Evolutionary conservation across 1,284 basidiomycete genomes (phyloP).

Genomic region (Cutaneotrichosporon cavernicola): DNA sequence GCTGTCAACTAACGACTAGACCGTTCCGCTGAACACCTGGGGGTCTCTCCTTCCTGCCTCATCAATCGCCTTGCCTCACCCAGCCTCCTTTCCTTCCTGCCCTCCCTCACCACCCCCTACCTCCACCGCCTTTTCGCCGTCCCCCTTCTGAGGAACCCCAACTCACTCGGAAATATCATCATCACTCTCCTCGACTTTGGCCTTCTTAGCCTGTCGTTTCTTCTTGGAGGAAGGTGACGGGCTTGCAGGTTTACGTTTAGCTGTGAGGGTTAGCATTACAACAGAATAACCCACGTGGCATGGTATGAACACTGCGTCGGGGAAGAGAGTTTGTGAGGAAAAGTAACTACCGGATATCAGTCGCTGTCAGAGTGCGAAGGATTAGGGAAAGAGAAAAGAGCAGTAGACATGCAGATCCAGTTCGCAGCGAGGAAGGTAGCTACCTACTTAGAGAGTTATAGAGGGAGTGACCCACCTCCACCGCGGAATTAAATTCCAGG

Average conservation of each 20-base stretch:
- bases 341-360: no score
- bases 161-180: not conserved
- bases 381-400: not conserved
- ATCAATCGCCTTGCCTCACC: not conserved
- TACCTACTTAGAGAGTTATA: not conserved
- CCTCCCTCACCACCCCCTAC: not conserved
- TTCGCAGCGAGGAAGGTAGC: not conserved
- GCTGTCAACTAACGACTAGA: not conserved
- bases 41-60: not conserved
- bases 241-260: not conserved
- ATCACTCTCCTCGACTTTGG: not conserved
- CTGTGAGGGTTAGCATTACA: not conserved
- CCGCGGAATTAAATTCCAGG: slow-evolving; percentile 4
- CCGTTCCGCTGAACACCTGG: not conserved
- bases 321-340: no score
- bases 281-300: slow-evolving; percentile 2
- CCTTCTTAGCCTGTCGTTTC: not conserved
- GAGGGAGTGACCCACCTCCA: slow-evolving; percentile 2
- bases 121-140: not conserved
- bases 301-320: not conserved
- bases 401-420: not conserved
- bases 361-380: not conserved
- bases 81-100: no score
- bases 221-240: not conserved
- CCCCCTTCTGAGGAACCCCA: not conserved